Percentiles rank a stretch among this genome's conserved stretches.
These are phyloP conservation scores for Candida qinlingensis DNA, from an alignment of 805 yeast genomes.

Conservation along the genomic window DNA sequence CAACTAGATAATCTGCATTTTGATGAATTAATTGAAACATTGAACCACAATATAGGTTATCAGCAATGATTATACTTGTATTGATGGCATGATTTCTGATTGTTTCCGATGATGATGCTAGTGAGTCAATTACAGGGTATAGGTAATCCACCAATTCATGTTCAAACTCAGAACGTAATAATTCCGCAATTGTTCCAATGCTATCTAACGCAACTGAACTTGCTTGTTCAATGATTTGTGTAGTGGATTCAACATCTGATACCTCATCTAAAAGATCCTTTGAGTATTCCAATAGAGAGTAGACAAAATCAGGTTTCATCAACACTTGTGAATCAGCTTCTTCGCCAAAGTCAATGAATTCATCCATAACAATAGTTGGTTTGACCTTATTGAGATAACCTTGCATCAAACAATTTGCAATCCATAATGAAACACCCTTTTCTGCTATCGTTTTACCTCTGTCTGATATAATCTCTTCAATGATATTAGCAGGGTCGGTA, in stretches of 20 bases:
- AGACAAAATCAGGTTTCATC: slow-evolving; percentile 26
- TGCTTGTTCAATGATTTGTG: slow-evolving; percentile 11
- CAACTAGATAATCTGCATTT: slow-evolving; percentile 78
- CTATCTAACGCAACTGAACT: slow-evolving; percentile 39
- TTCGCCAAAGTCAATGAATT: slow-evolving; percentile 28
- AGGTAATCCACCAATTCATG: slow-evolving; percentile 64
- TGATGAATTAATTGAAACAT: slow-evolving; percentile 50
- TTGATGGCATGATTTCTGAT: slow-evolving; percentile 47
- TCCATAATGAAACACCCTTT: slow-evolving; percentile 33
- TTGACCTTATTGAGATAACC: slow-evolving; percentile 16
- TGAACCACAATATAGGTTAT: slow-evolving; percentile 49
- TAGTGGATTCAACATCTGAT: slow-evolving; percentile 17
- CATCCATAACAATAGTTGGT: slow-evolving; percentile 16
- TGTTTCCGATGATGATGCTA: slow-evolving; percentile 50
- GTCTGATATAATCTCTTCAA: slow-evolving; percentile 20
- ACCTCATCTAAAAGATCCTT: slow-evolving; percentile 37
- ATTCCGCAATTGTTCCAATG: slow-evolving; percentile 29
- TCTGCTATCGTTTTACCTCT: slow-evolving; percentile 14
- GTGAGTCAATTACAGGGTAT: slow-evolving; percentile 65
- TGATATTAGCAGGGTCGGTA: slow-evolving; percentile 12
- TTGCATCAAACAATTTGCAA: slow-evolving; percentile 28
- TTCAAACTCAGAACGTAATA: slow-evolving; percentile 24
- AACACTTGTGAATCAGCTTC: slow-evolving; percentile 10
- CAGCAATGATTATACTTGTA: slow-evolving; percentile 47
- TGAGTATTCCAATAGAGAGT: slow-evolving; percentile 33